Evolutionary conservation across 768 basidiomycete species (phyloP), one percentile per base, ranked within the genome.

Genomic region (Cubamyces lactineus): DNA sequence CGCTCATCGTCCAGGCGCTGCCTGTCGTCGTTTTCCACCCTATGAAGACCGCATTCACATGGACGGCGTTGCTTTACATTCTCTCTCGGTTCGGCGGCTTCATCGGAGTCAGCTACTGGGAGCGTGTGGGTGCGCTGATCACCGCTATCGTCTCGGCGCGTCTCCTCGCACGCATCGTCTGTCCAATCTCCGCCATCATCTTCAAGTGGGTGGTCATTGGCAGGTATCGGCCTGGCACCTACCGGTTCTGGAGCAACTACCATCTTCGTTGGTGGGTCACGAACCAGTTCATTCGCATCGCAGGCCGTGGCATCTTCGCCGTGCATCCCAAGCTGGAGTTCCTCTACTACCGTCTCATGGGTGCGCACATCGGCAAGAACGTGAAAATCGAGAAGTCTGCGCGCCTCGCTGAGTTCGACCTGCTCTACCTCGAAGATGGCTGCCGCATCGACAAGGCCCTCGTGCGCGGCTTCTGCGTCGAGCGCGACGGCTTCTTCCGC

Each of bases 171-270:
- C 73, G 78, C 17, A 70, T 77, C 41, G 57, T 79, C 24, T 75
- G 73, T 24, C 81, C 81, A 2, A 34, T 81, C 23, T 61, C 67
- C 4, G 73, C 80, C 0, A 80, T 81, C 53, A 13, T 70, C 11
- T 79, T 81, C 74, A 81, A 82, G 54, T 82, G 81, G 80, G 38
- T 78, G 42, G 72, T 81, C 51, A 80, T 82, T 47, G 80, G 81
- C 1, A 67, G 68, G 28, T 79, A 81, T 69, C 75, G 52, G 53
- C 66, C 69, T 6, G 69, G 66, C 0, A 58, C 41, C 40, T 67
- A 69, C 46, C 52, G 50, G 12, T 64, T 66, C 69, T 80, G 77
- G 77, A 76, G 77, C n/a, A 59, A 48, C 2, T 80, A 79, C 54
- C 75, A 80, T 52, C 68, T 80, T 12, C 76, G 79, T 0, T 80